These are phyloP conservation scores for Monosporascus ibericus DNA, from an alignment of 2,329 filamentous ascomycete genomes.

Conservation along the genomic window DNA sequence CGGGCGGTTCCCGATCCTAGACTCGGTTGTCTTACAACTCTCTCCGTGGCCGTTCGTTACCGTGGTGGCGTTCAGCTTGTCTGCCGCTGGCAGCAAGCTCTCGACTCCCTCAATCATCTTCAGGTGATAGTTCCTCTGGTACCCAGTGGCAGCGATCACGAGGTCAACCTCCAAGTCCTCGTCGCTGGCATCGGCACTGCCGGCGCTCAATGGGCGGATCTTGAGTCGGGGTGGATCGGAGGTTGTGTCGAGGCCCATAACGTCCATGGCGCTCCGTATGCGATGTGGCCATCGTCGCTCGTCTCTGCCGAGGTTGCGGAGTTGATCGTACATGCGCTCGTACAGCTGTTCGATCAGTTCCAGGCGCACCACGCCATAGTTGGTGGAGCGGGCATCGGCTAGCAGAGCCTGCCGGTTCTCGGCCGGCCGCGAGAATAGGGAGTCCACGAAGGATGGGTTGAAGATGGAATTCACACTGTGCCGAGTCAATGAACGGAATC, in stretches of 20 bases:
- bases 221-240: constrained; percentile 51
- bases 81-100: constrained; percentile 53
- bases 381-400: constrained; percentile 71
- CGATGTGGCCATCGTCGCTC: constrained; percentile 74
- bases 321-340: constrained; percentile 80
- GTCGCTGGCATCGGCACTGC: constrained; percentile 36
- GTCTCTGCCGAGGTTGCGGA: constrained; percentile 60
- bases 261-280: constrained; percentile 64
- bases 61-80: constrained; percentile 10
- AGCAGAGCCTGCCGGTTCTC: constrained; percentile 56
- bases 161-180: constrained; percentile 72
- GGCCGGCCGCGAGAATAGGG: constrained; percentile 62
- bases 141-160: constrained; percentile 83
- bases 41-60: constrained; percentile 1
- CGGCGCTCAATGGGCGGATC: constrained; percentile 43
- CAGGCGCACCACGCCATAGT: constrained; percentile 92
- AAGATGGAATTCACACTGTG: constrained; percentile 89
- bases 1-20: constrained; percentile 44
- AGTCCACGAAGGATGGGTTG: constrained; percentile 78
- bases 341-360: constrained; percentile 85
- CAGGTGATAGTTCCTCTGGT: constrained; percentile 71
- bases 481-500: neutral
- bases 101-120: constrained; percentile 64
- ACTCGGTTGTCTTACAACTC: constrained; percentile 11
- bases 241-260: constrained; percentile 54